Evolutionary conservation across 495 filamentous ascomycete species (phyloP), one percentile per base, ranked within the genome.

Genomic region (Penicillium cosmopolitanum): DNA sequence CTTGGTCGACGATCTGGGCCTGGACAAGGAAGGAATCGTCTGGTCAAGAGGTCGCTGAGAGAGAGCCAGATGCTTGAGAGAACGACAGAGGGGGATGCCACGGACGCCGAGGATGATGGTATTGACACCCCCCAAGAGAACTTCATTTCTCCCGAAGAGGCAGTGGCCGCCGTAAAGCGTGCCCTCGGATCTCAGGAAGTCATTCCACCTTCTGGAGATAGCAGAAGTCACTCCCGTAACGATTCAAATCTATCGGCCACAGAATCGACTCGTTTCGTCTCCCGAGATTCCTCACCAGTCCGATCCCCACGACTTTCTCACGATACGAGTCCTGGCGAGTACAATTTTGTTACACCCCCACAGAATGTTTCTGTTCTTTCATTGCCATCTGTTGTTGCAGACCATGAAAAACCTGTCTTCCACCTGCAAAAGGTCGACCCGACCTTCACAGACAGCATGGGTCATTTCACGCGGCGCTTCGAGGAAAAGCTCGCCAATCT

Each of bases 391-490:
- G 59, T 66, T 11, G 55, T 65, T 16, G 48, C 44, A 8, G 63
- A 65, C 12, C 63, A 65, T 19, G 50, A 61, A 4, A 38, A 48
- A 40, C 47, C 60, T 19, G 38, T 56, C 13, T 84, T 83, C 63
- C 76, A 81, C 64, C 78, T 88, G 23, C 86, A 89, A 60, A 82
- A 87, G 58, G 83, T 88, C 16, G 82, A 87, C 58, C 85, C 85
- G 25, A 85, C 83, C 73, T 89, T 89, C 73, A 87, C 82, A n/a
- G 87, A 89, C 66, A 77, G 80, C 5, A 82, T 77, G 23, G 84
- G 84, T 13, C 64, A 80, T 25, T 89, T 84, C 70, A 82, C 83
- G 21, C 69, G 77, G 23, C 73, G 73, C 40, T 89, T 88, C 57
- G 78, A 84, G 50, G 77, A 82, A 61, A 77, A 85, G 4, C 76